A percentile compares a stretch with the other conserved stretches of the same genome.
Conservation (phyloP, 2,329 filamentous ascomycete species). For the Aspergillaceae sp. region DNA sequence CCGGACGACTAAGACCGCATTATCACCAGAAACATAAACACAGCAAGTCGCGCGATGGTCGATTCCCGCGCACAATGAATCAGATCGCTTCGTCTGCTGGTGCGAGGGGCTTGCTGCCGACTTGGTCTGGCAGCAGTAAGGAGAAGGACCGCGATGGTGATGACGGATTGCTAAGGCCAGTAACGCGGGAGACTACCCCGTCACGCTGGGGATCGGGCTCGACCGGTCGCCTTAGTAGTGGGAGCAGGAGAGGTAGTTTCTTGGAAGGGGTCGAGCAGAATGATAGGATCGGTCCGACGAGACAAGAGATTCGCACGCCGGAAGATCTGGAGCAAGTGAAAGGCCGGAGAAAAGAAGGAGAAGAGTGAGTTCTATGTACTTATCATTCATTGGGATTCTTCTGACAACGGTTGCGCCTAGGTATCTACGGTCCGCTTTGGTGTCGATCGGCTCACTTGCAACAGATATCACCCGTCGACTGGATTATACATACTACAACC, state of each 20-base stretch:
- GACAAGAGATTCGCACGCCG: constrained; percentile 23
- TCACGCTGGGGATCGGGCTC: constrained; percentile 28
- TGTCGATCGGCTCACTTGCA: constrained; percentile 28
- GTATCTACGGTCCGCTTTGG: constrained; percentile 26
- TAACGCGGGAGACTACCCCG: constrained; percentile 22
- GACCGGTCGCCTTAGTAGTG: constrained; percentile 14
- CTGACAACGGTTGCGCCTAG: constrained; percentile 8
- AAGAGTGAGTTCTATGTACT: constrained; percentile 54
- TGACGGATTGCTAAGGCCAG: constrained; percentile 22
- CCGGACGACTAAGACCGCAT: constrained; percentile 5
- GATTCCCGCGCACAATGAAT: constrained; percentile 26
- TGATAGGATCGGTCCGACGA: constrained; percentile 19
- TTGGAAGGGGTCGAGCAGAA: constrained; percentile 18
- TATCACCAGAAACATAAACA: constrained; percentile 16
- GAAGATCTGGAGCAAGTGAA: constrained; percentile 28
- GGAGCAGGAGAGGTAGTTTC: constrained; percentile 23
- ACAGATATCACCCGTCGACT: constrained; percentile 39
- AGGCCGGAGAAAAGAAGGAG: constrained; percentile 67
- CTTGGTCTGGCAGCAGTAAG: constrained; percentile 15
- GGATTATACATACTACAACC: constrained; percentile 42
- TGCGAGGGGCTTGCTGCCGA: constrained; percentile 22
- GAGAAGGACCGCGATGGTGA: constrained; percentile 25
- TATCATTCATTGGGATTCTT: background rate
- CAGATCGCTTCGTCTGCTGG: constrained; percentile 22
- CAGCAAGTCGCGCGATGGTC: constrained; percentile 24